Base-by-base conservation (phyloP, 208 protist species). In the Angomonas desouzai region DNA sequence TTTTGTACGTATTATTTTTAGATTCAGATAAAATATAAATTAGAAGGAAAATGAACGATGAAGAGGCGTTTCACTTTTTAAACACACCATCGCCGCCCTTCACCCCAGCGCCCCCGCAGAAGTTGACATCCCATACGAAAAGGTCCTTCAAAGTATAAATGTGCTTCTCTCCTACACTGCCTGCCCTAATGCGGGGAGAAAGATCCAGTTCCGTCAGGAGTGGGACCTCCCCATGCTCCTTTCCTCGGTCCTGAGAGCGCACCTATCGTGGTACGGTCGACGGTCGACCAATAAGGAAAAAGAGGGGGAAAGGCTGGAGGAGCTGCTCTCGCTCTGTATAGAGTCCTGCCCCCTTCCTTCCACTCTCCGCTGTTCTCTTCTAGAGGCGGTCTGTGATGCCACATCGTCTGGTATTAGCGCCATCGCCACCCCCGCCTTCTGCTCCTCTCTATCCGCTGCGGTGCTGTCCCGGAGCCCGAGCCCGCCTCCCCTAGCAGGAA, bases 1-100 rank as follows among this genome's bases (percentile, higher is more conserved):
- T 49, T 33, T 71, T 63, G 45, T 40, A 40, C 36, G 13, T 13
- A 40, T 13, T 40, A 18, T 40, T 40, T 40, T 40, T 40, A 40
- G 36, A 40, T 40, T 40, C 36, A 40, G 6, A n/a, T n/a, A n/a
- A n/a, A n/a, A n/a, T 40, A 40, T 40, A 40, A 40, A 40, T 13
- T 40, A 18, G 36, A 40, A 40, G 6, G 36, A 6, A 40, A 13
- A 40, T 40, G 36, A 40, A 40, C 36, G 36, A 40, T 40, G 36
- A 40, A 40, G 36, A 40, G 13, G 36, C 36, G 6, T 40, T 40
- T 13, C 36, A 40, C 36, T 40, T 40, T 40, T 40, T 40, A 40
- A 40, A 40, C 36, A 13, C 36, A 40, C 36, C 36, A 40, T 40
- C 36, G 6, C 36, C 6, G 36, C 6, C 9, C 13, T 40, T 40